phyloP scores from a whole-genome alignment of 1,139 yeast genomes.

The Lodderomyces pseudojiufengensis region DNA sequence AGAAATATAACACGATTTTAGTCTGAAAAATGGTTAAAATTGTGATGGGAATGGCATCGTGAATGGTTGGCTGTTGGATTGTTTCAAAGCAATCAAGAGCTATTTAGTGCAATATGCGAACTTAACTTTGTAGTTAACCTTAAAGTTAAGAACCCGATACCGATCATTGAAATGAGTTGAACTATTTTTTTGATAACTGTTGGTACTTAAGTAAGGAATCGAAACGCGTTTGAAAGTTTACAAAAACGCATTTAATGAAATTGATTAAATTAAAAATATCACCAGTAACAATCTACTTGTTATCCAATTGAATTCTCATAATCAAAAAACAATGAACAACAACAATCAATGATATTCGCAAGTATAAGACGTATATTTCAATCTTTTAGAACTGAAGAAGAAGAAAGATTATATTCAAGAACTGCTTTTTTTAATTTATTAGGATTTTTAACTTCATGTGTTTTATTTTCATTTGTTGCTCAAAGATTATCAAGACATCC shows the following conservation, averaged over 20 bases:
- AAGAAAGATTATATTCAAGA: constrained; percentile 72
- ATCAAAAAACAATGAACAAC: not conserved
- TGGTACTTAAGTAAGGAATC: too few relatives aligned
- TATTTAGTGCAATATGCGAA: constrained; percentile 80
- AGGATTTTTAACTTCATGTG: constrained; percentile 80
- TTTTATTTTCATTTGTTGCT: constrained; percentile 74
- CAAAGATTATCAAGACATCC: constrained; percentile 52
- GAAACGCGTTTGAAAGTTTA: too few relatives aligned
- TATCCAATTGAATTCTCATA: not conserved
- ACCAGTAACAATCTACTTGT: not conserved
- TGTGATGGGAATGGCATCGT: constrained; percentile 64
- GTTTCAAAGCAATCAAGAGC: constrained; percentile 22
- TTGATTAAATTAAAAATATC: not conserved
- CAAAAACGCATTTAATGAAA: too few relatives aligned
- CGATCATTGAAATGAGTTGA: constrained; percentile 61
- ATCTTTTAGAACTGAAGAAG: constrained; percentile 81
- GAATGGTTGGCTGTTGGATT: constrained; percentile 55
- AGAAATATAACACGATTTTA: constrained; percentile 40
- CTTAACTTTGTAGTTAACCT: constrained; percentile 20
- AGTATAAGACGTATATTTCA: constrained; percentile 75
- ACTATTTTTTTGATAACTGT: constrained; percentile 21
- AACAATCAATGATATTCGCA: constrained; percentile 47
- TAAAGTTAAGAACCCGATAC: constrained; percentile 64
- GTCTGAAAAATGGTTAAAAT: too few relatives aligned
- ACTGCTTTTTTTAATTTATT: constrained; percentile 77